Percentiles rank a stretch among this genome's conserved stretches.
Evolutionary conservation across 1,284 basidiomycete species (phyloP).

Genomic region (Trichosporon ovoides): DNA sequence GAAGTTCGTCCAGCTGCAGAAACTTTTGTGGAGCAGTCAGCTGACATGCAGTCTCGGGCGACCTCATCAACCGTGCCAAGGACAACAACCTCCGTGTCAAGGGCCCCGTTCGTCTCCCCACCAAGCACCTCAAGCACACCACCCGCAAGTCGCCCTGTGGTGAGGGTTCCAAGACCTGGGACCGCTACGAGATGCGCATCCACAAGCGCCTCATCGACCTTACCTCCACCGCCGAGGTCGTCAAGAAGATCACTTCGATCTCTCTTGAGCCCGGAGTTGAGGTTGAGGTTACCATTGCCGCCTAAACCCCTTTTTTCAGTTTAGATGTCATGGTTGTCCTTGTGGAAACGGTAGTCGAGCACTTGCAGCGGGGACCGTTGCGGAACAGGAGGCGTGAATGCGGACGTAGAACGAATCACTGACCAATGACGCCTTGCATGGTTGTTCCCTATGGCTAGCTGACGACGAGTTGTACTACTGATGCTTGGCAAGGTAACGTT

Average conservation of each 20-base stretch:
- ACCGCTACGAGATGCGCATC: constrained; percentile 97
- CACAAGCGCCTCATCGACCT: constrained; percentile 99
- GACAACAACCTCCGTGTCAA: constrained; percentile 99
- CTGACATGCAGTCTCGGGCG: constrained; percentile 68
- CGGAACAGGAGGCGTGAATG: no score
- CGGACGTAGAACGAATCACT: not conserved
- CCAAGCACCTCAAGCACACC: constrained; percentile 97
- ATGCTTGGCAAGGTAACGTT: constrained; percentile 27
- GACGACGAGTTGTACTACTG: not conserved
- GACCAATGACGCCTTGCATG: not conserved
- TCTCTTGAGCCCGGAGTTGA: constrained; percentile 98
- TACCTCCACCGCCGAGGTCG: constrained; percentile 96
- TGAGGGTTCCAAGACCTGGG: constrained; percentile 99
- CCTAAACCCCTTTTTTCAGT: constrained; percentile 17
- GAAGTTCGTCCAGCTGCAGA: not conserved
- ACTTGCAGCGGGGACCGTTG: not conserved
- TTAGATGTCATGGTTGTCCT: constrained; percentile 6
- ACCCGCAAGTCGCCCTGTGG: constrained; percentile 99
- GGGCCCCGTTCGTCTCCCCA: constrained; percentile 97
- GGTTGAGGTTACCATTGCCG: constrained; percentile 97
- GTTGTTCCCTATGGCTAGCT: not conserved
- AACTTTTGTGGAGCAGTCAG: not conserved
- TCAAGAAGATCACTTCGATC: constrained; percentile 99
- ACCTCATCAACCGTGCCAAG: constrained; percentile 98
- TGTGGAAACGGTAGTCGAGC: not conserved